Evolutionary conservation across 148 eudicot species (phyloP).

Genomic region (Dianthus caryophyllus): DNA sequence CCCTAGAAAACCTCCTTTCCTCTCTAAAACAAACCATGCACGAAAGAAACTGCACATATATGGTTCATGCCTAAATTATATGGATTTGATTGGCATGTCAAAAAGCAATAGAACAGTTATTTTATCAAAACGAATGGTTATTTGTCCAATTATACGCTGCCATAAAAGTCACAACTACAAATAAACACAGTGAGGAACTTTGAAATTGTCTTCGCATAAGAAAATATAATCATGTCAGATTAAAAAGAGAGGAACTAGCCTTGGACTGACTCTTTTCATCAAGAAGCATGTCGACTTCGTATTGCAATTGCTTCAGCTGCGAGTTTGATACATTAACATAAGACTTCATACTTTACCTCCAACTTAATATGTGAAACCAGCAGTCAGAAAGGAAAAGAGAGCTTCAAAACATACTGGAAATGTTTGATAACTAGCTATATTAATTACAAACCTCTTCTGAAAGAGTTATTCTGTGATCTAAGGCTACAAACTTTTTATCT

Average conservation of each 20-base stretch:
- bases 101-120: not conserved
- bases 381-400: not conserved
- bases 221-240: not conserved
- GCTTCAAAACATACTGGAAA: not conserved
- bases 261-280: slow-evolving; percentile 50
- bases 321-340: slow-evolving; percentile 12
- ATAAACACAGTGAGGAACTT: not conserved
- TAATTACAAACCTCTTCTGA: slow-evolving; percentile 51
- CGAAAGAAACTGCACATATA: not conserved
- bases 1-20: not conserved
- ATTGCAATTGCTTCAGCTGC: slow-evolving; percentile 62
- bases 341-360: not conserved
- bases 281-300: slow-evolving; percentile 51
- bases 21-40: not conserved
- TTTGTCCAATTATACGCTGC: not conserved
- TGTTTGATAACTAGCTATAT: not conserved
- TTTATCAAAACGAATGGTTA: not conserved
- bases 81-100: too few species aligned
- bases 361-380: not conserved
- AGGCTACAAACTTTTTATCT: slow-evolving; percentile 34
- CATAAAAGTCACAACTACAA: not conserved
- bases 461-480: slow-evolving; percentile 35
- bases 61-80: not conserved
- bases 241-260: slow-evolving; percentile 42
- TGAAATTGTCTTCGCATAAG: too few species aligned